Conservation (phyloP, 179 eudicot genomes). For the Gypsophila paniculata region DNA sequence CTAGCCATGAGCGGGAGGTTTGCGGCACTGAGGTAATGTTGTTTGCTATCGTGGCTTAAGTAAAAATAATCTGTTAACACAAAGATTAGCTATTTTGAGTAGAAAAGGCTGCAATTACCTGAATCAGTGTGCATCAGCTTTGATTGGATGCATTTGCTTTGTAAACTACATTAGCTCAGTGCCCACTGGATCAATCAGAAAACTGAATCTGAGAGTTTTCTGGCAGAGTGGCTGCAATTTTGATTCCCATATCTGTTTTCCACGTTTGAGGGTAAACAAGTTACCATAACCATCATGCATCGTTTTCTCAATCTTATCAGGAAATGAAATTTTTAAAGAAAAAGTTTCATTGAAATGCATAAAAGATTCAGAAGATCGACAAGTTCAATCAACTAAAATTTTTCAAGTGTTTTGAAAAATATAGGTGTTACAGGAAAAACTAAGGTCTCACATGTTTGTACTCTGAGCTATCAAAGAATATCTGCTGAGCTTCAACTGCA, state of each 20-base stretch:
- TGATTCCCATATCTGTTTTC: constrained; percentile 62
- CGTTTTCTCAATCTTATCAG: background rate
- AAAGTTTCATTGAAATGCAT: background rate
- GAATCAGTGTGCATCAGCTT: background rate
- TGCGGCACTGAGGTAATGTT: background rate
- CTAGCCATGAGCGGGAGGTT: background rate
- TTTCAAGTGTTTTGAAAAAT: background rate
- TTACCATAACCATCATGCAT: background rate
- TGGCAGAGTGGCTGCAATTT: constrained; percentile 49
- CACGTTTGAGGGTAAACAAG: background rate
- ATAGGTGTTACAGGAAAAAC: background rate
- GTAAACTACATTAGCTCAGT: constrained; percentile 63
- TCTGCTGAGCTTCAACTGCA: constrained; percentile 70
- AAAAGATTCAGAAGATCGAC: background rate
- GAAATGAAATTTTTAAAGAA: background rate
- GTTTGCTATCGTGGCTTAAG: background rate
- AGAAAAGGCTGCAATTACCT: constrained; percentile 2
- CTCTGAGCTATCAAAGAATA: constrained; percentile 66
- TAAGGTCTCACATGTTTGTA: constrained; percentile 54
- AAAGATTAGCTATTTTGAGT: background rate
- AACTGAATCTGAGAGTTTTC: constrained; percentile 45
- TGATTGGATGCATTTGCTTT: background rate
- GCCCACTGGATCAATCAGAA: constrained; percentile 73
- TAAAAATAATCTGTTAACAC: background rate
- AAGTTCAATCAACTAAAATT: background rate